Evolutionary conservation across 108 stramenopile genomes (phyloP).

Genomic region (Cyclotella kingstonii): DNA sequence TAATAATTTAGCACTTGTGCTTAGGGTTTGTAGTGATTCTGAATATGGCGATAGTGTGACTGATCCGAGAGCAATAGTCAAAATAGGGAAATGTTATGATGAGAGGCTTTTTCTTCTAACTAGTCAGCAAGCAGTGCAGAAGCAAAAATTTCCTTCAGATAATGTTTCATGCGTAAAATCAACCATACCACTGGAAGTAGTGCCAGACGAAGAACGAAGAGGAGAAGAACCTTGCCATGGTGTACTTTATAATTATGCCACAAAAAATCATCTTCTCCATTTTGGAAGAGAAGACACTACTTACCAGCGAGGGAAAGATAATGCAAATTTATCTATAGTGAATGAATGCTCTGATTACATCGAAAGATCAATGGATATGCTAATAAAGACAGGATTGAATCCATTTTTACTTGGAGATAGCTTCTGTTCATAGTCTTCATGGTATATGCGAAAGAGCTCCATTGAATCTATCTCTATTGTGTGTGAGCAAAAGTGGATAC

Average conservation of each 20-base stretch:
- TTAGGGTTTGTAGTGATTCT: conserved; percentile 11
- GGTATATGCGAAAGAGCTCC: no score
- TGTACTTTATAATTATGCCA: conserved; percentile 39
- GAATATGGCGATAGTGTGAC: neutral
- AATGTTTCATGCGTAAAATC: conserved; percentile 8
- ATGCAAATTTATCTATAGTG: neutral
- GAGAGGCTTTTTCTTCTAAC: conserved; percentile 38
- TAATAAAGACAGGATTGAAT: conserved; percentile 38
- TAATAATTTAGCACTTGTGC: conserved; percentile 38
- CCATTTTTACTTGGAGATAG: conserved; percentile 14
- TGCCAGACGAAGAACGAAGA: conserved; percentile 19
- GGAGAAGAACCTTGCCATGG: conserved; percentile 36
- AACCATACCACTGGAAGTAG: conserved; percentile 12
- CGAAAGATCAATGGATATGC: conserved; percentile 41
- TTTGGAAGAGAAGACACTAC: conserved; percentile 36
- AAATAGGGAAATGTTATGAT: no score
- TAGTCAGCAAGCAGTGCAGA: conserved; percentile 34
- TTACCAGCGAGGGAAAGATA: conserved; percentile 14
- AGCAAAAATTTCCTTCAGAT: conserved; percentile 8
- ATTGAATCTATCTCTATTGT: no score
- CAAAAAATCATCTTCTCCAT: conserved; percentile 38
- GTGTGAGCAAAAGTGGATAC: no score
- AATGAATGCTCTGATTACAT: conserved; percentile 40
- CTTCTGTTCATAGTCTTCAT: no score
- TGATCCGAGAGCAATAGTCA: no score